Evolutionary conservation across 805 yeast species (phyloP), one percentile per base, ranked within the genome.

Genomic region (Hanseniaspora lachancei): DNA sequence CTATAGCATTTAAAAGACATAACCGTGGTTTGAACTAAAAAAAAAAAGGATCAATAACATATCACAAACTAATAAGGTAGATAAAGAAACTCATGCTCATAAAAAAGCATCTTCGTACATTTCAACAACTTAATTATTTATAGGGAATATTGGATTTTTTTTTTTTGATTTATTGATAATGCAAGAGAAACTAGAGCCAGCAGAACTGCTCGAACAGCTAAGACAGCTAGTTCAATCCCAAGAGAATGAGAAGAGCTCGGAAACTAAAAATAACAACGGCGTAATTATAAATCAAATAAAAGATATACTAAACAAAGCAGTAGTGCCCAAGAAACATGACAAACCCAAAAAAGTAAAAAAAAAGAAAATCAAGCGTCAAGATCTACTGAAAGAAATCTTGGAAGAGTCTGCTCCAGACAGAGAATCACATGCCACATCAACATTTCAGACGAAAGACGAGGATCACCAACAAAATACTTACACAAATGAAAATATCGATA

Each of bases 311-410:
- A 47, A 52, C 15, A 7, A 12, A 16, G 18, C 55, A 20, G 34
- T 46, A 24, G 32, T 10, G 29, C 34, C 46, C 24, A 46, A 29
- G 10, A 36, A 38, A 24, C 13, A 8, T 10, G 8, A 24, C 6
- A 41, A 38, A 38, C 38, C 34, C 6, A 53, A 53, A 27, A 53
- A 53, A 40, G 35, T 38, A 9, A 53, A 53, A 24, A 53, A 46
- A 27, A 53, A 53, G 23, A 53, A 46, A 32, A 53, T 53, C n/a
- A 44, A 44, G 18, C 35, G 56, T 29, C 56, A 53, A 12, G 56
- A 53, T 39, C 23, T 53, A 4, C 29, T 53, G 12, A 53, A 39
- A 29, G 50, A 53, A 39, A 53, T 53, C 9, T 23, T 53, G 20
- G 56, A 53, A 21, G 56, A 41, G 20, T 32, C 55, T 12, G 20